Base-by-base conservation (phyloP, 257 asterid genomes). In the Solanum habrochaites region DNA sequence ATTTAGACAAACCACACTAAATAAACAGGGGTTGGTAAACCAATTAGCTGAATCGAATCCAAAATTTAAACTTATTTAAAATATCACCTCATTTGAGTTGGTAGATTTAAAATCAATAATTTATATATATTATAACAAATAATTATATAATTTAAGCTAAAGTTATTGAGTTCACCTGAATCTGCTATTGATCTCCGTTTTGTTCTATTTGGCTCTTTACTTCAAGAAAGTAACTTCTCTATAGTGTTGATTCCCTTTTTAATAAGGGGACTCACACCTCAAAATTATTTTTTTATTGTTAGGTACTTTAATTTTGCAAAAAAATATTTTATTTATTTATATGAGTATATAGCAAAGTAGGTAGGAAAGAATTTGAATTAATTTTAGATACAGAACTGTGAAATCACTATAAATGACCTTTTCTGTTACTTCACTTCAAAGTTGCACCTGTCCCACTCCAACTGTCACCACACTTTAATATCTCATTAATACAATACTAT, bases 331-430 rank as follows among this genome's bases (percentile, higher is more conserved):
- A 31, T 52, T 6, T 37, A 37, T 45, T 75, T 58, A 31, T 35
- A 67, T 42, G 43, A 64, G 37, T 58, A 23, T 78, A 37, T 5
- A 5, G 39, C 39, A 32, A 85, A 67, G 82, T 37, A 2, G 82
- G 82, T 56, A 23, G 20, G 86, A 7, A 7, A 5, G 12, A 70
- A 6, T 47, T 58, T 13, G 35, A 25, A 77, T 42, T 0, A 58
- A 7, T 73, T 21, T 13, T 64, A 69, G n/a, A 66, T 85, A 85
- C 82, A 87, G 45, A 12, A 29, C 27, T 47, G 66, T 67, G 80
- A 58, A 71, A 12, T 23, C 73, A 32, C 85, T 20, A 42, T 84
- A 56, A 85, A 72, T 82, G 72, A 27, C 16, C 70, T 85, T 73
- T 80, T 27, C 56, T 83, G 29, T 77, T 37, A 11, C 81, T 60